These are phyloP conservation scores for Cercospora brassicicola DNA, from an alignment of 2,329 filamentous ascomycete species.

Conservation along the genomic window DNA sequence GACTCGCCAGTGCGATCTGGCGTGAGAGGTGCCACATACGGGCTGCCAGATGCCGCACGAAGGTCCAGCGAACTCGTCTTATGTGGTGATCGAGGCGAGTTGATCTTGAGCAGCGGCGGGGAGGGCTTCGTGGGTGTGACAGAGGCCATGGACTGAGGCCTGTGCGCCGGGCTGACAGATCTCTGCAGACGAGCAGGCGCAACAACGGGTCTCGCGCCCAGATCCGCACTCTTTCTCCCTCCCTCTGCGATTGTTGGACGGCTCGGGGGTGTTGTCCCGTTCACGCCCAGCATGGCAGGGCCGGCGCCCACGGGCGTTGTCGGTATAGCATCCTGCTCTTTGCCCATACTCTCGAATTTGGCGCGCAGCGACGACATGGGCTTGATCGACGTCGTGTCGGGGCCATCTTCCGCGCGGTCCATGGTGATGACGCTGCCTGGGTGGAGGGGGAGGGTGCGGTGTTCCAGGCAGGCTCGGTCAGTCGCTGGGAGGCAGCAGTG, in stretches of 20 bases:
- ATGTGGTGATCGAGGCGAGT: constrained; percentile 68
- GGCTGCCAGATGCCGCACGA: constrained; percentile 16
- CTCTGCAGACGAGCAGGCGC: constrained; percentile 19
- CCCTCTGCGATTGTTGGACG: constrained; percentile 13
- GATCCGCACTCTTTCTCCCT: constrained; percentile 10
- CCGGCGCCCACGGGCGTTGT: constrained; percentile 20
- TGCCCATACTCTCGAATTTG: constrained; percentile 73
- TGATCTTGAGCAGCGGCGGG: constrained; percentile 66
- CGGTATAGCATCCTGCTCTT: constrained; percentile 27
- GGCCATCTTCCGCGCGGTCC: constrained; percentile 55
- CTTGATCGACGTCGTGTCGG: constrained; percentile 76
- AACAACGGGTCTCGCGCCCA: constrained; percentile 10
- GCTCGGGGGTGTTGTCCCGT: constrained; percentile 2
- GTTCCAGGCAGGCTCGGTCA: not conserved
- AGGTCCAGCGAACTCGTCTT: constrained; percentile 26
- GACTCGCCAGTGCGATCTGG: constrained; percentile 31
- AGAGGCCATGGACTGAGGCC: constrained; percentile 53
- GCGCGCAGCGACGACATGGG: constrained; percentile 79
- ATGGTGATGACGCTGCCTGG: constrained; percentile 19
- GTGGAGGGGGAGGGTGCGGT: not conserved
- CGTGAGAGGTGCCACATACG: constrained; percentile 25
- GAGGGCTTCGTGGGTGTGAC: constrained; percentile 50
- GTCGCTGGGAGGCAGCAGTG: constrained; percentile 6
- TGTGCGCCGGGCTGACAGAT: constrained; percentile 40
- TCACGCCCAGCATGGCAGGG: constrained; percentile 10